Conservation (phyloP, 768 basidiomycete species). For the Pseudohyphozyma bogoriensis region DNA sequence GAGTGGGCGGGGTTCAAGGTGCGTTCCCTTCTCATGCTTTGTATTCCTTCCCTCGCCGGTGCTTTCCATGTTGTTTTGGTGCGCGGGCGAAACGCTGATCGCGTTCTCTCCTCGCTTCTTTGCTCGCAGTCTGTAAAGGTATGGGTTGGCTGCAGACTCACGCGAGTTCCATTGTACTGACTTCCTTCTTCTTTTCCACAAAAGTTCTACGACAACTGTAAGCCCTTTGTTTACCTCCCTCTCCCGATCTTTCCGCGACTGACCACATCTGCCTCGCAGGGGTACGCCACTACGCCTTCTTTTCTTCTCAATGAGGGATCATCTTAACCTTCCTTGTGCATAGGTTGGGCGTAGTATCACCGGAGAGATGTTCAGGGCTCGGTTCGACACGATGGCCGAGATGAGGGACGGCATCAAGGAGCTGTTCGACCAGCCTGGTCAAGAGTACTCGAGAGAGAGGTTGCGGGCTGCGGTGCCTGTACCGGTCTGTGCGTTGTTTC, state of each 20-base stretch:
- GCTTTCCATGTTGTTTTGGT: too few relatives aligned
- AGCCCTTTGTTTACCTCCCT: background rate
- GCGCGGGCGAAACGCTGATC: too few relatives aligned
- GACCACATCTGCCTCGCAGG: background rate
- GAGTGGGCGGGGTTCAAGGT: background rate
- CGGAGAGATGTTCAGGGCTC: slow-evolving; percentile 11
- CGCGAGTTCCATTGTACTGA: too few relatives aligned
- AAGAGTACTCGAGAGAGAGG: slow-evolving; percentile 13
- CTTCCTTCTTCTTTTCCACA: too few relatives aligned
- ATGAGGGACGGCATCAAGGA: slow-evolving; percentile 28
- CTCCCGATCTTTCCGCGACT: background rate
- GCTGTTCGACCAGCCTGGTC: slow-evolving; percentile 20
- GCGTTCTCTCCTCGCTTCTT: too few relatives aligned
- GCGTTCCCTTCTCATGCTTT: too few relatives aligned
- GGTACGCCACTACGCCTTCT: background rate
- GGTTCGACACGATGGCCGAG: slow-evolving; percentile 27
- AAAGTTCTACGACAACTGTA: slow-evolving; percentile 30
- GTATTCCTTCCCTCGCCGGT: too few relatives aligned
- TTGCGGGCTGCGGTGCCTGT: slow-evolving; percentile 2
- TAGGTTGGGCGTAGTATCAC: slow-evolving; percentile 13
- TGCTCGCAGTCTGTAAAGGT: too few relatives aligned
- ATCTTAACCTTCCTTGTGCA: background rate
- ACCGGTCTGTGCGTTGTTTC: slow-evolving; percentile 16
- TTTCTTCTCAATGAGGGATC: background rate
- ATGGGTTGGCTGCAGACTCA: too few relatives aligned